These are phyloP conservation scores for Penstemon eatonii DNA, from an alignment of 257 asterid genomes.

Conservation along the genomic window DNA sequence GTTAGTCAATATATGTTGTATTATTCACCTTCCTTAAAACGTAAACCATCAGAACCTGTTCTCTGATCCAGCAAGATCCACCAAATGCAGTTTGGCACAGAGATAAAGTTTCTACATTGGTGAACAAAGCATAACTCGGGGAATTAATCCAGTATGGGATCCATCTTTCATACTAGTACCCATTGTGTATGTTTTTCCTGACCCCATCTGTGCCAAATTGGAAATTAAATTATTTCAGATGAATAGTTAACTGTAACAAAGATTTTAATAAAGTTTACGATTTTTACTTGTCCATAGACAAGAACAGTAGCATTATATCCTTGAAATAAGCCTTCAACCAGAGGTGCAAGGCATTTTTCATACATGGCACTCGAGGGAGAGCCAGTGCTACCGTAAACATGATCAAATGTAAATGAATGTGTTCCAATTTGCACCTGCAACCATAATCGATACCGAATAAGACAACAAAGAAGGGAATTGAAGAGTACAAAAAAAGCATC, in stretches of 20 bases:
- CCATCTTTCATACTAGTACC: constrained; percentile 93
- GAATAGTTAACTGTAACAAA: neutral
- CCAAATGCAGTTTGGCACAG: constrained; percentile 97
- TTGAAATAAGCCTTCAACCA: constrained; percentile 95
- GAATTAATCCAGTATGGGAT: constrained; percentile 75
- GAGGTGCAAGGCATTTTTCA: constrained; percentile 90
- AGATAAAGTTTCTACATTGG: constrained; percentile 82
- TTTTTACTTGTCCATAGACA: constrained; percentile 93
- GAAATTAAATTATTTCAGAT: constrained; percentile 18
- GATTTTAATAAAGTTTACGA: neutral
- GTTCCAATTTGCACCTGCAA: constrained; percentile 87
- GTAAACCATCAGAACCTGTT: constrained; percentile 98
- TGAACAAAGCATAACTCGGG: constrained; percentile 83
- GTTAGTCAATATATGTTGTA: neutral
- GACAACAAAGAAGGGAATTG: constrained; percentile 6
- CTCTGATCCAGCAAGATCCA: constrained; percentile 99
- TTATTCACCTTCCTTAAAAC: constrained; percentile 87
- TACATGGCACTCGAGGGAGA: constrained; percentile 85
- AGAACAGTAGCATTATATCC: constrained; percentile 99
- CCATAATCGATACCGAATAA: constrained; percentile 8
- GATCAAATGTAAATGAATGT: constrained; percentile 96
- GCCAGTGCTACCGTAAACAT: constrained; percentile 83
- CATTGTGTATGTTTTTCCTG: constrained; percentile 97
- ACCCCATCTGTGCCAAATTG: constrained; percentile 78
- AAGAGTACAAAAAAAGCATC: neutral